Base-by-base conservation (phyloP, 352 stramenopile genomes). In the Thraustotheca clavata region DNA sequence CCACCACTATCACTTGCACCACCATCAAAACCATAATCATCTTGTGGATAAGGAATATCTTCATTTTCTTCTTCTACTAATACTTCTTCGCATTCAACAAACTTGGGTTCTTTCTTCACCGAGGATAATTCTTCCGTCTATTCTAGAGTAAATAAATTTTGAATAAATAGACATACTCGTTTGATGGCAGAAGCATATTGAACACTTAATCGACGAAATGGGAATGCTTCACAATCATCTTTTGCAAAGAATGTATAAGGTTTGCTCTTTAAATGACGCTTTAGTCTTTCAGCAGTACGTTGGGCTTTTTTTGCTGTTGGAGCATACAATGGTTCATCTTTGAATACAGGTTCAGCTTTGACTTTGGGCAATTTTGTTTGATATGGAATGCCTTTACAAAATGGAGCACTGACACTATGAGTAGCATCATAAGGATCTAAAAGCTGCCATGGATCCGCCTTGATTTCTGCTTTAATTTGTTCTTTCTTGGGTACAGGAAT, bases 371-470 rank as follows among this genome's bases (percentile, higher is more conserved):
- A 34, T 80, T 50, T 14, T 5, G 27, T 12, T 11, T 14, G 49
- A 4, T 8, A 35, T 2, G 2, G 1, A 11, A 0, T 52, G 54
- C 83, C 85, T 62, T 94, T 91, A 39, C 73, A 73, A 69, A 91
- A 91, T n/a, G 82, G 77, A 2, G 75, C 71, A 7, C 80, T 74
- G 7, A 77, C 80, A 11, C 79, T 77, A 6, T 76, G 71, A 49
- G 70, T 90, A 1, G 85, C 80, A 54, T 94, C 85, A 50, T 91
- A 94, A 16, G 85, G 75, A 54, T 94, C 85, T 7, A 94, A 59
- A 9, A 79, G 70, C 0, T 67, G 62, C 85, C 85, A 94, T 24
- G 81, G 81, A 36, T 93, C 80, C 35, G 77, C 76, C 31, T 78
- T 73, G 11, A n/a, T 41, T 18, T 48, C 73, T 62, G 8, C 38